Percentiles rank a stretch among this genome's conserved stretches.
These are phyloP conservation scores for Lodderomyces elongisporus DNA, from an alignment of 1,139 yeast genomes.

Conservation along the genomic window DNA sequence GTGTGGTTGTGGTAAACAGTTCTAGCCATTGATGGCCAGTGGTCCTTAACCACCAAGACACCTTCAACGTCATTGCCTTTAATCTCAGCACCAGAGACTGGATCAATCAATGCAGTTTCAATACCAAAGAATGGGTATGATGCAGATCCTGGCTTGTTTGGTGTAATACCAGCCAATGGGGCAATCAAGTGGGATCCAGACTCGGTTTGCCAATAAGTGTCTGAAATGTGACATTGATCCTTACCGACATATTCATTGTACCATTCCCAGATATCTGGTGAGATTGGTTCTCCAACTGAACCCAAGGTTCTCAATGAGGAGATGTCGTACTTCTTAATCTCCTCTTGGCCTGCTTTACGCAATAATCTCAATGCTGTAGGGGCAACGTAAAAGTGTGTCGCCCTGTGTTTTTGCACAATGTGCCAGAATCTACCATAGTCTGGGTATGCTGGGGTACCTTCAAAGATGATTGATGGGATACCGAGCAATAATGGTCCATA, in stretches of 20 bases:
- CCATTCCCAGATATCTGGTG: slow-evolving; percentile 99
- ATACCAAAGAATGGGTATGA: slow-evolving; percentile 96
- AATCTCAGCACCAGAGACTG: slow-evolving; percentile 80
- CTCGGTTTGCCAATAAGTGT: slow-evolving; percentile 99
- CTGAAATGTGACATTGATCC: slow-evolving; percentile 79
- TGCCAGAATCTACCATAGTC: slow-evolving; percentile 97
- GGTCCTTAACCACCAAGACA: slow-evolving; percentile 78
- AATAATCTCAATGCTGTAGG: slow-evolving; percentile 96
- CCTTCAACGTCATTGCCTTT: slow-evolving; percentile 93
- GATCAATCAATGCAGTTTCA: slow-evolving; percentile 85
- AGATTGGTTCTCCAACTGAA: slow-evolving; percentile 98
- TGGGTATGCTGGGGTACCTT: slow-evolving; percentile 98
- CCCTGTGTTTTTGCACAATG: slow-evolving; percentile 87
- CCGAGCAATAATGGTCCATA: slow-evolving; percentile 92
- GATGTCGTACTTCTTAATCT: slow-evolving; percentile 80
- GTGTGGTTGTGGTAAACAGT: slow-evolving; percentile 89
- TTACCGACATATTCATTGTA: slow-evolving; percentile 90
- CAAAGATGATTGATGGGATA: slow-evolving; percentile 87
- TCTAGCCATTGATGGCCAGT: slow-evolving; percentile 99
- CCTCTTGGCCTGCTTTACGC: slow-evolving; percentile 88
- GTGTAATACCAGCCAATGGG: slow-evolving; percentile 89
- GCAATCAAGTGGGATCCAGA: slow-evolving; percentile 95
- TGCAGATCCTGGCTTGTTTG: slow-evolving; percentile 97
- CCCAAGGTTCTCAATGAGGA: slow-evolving; percentile 92
- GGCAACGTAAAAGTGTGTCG: slow-evolving; percentile 96